Conservation (phyloP, 805 yeast genomes). For the Metschnikowia cubensis region DNA sequence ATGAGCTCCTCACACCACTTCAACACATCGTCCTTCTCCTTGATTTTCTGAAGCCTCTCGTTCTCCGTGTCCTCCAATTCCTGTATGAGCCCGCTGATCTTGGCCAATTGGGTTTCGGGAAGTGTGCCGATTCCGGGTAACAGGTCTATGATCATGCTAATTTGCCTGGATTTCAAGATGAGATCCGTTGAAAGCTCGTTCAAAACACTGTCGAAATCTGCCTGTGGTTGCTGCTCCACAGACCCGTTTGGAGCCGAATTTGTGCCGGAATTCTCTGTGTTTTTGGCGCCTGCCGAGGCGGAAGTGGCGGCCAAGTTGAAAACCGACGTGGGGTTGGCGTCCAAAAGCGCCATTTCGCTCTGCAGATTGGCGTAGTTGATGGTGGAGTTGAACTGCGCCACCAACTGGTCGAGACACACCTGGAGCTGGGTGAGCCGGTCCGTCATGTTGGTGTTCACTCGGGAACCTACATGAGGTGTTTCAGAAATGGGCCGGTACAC, state of each 20-base stretch:
- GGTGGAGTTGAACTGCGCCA: conserved; percentile 77
- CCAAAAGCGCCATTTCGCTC: conserved; percentile 41
- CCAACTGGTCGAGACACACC: conserved; percentile 76
- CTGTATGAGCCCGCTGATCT: conserved; percentile 56
- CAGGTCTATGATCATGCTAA: conserved; percentile 78
- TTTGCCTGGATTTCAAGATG: conserved; percentile 80
- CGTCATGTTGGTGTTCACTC: conserved; percentile 41
- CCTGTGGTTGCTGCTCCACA: conserved; percentile 4
- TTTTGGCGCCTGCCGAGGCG: conserved; percentile 41
- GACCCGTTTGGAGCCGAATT: conserved; percentile 16
- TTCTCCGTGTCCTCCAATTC: conserved; percentile 60
- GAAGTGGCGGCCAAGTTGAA: conserved; percentile 60
- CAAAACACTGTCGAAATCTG: conserved; percentile 43
- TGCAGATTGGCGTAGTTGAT: conserved; percentile 57
- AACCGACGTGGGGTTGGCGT: conserved; percentile 59
- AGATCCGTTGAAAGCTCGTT: conserved; percentile 82
- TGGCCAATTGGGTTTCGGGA: conserved; percentile 63
- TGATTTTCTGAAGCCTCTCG: conserved; percentile 52
- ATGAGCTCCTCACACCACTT: conserved; percentile 65
- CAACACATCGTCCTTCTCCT: conserved; percentile 60
- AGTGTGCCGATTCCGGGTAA: conserved; percentile 91
- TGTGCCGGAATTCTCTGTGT: conserved; percentile 13
- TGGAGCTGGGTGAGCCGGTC: conserved; percentile 90
- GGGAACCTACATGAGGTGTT: neutral
- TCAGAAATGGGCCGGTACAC: too few relatives aligned